Conservation (phyloP, 2,329 filamentous ascomycete species). For the Diaporthe humulicola region DNA sequence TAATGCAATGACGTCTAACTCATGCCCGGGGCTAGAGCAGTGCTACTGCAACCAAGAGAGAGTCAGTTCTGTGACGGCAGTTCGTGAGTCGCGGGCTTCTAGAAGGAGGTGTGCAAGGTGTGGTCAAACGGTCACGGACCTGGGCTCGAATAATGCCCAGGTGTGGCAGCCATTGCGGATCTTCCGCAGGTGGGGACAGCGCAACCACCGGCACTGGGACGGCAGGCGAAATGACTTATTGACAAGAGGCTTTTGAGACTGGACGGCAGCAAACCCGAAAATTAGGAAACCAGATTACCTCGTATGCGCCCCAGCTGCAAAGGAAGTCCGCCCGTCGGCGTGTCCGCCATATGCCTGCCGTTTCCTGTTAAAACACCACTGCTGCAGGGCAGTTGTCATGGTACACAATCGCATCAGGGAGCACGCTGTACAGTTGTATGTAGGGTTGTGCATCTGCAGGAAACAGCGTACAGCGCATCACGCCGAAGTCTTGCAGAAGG, state of each 20-base stretch:
- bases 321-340: conserved; percentile 11
- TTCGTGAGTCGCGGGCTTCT: conserved; percentile 26
- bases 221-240: conserved; percentile 32
- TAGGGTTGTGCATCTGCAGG: neutral
- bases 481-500: neutral
- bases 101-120: conserved; percentile 2
- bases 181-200: conserved; percentile 22
- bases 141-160: neutral
- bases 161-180: conserved; percentile 18
- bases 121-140: conserved; percentile 20
- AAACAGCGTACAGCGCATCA: neutral
- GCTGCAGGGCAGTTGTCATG: neutral
- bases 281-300: conserved; percentile 9
- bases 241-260: neutral
- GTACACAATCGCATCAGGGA: conserved; percentile 17
- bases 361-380: neutral
- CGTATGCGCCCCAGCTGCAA: conserved; percentile 24
- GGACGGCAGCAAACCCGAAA: conserved; percentile 2
- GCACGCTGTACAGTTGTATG: neutral
- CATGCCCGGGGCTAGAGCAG: neutral
- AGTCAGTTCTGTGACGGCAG: conserved; percentile 3
- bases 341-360: conserved; percentile 11
- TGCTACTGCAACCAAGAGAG: conserved; percentile 14
- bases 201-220: conserved; percentile 5
- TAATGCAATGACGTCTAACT: conserved; percentile 5